These are phyloP conservation scores for Neurospora sublineolata DNA, from an alignment of 495 filamentous ascomycete genomes.

Conservation along the genomic window DNA sequence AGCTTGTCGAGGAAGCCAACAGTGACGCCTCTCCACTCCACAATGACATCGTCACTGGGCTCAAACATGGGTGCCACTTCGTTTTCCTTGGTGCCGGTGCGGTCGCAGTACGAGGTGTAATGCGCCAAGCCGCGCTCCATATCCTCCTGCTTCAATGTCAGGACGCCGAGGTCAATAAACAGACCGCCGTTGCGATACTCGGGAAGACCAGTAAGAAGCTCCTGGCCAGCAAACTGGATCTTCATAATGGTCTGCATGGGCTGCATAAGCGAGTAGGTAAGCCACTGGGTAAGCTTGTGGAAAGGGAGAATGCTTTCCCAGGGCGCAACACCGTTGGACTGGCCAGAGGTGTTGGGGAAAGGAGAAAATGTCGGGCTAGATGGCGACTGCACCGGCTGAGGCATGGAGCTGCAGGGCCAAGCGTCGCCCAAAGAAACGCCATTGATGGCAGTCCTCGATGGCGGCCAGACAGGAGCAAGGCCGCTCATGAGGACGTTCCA, in stretches of 20 bases:
- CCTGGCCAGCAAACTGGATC: constrained; percentile 64
- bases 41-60: constrained; percentile 71
- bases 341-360: constrained; percentile 29
- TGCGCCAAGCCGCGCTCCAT: constrained; percentile 54
- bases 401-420: constrained; percentile 81
- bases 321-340: constrained; percentile 39
- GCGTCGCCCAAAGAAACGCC: constrained; percentile 86
- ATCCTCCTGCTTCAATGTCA: constrained; percentile 60
- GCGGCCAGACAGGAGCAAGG: constrained; percentile 78
- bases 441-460: constrained; percentile 78
- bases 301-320: constrained; percentile 96
- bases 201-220: constrained; percentile 71
- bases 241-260: constrained; percentile 70
- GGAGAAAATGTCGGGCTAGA: constrained; percentile 33
- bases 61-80: constrained; percentile 69
- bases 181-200: constrained; percentile 85
- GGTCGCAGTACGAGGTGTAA: constrained; percentile 61
- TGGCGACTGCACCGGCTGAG: constrained; percentile 48
- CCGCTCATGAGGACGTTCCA: constrained; percentile 88
- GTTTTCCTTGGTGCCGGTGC: constrained; percentile 59
- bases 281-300: constrained; percentile 87
- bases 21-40: constrained; percentile 77
- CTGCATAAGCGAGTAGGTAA: constrained; percentile 79
- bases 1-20: constrained; percentile 75
- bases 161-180: constrained; percentile 69